A percentile compares a stretch with the other conserved stretches of the same genome.
These are phyloP conservation scores for Gastrodia elata DNA, from an alignment of 106 monocot genomes.

Conservation along the genomic window DNA sequence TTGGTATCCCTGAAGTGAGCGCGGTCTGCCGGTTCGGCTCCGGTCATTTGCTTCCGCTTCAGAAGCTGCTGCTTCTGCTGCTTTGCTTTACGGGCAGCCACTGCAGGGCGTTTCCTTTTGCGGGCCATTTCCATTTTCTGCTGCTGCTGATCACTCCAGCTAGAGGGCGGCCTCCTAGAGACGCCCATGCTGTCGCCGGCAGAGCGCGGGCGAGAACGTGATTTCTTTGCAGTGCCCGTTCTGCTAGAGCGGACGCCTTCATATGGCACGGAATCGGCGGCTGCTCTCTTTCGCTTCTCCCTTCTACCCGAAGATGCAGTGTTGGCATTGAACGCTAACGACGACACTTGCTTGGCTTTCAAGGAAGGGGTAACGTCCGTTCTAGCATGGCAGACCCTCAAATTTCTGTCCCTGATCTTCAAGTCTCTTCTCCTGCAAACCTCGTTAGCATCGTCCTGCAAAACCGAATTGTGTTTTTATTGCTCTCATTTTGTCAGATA, in stretches of 20 bases:
- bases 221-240: constrained; percentile 55
- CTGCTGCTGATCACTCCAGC: constrained; percentile 8
- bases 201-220: not conserved
- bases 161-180: constrained; percentile 2
- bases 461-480: not conserved
- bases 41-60: constrained; percentile 58
- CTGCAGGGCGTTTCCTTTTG: constrained; percentile 59
- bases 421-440: constrained; percentile 39
- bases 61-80: constrained; percentile 45
- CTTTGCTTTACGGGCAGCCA: constrained; percentile 84
- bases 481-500: not conserved
- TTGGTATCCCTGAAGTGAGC: constrained; percentile 48
- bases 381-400: constrained; percentile 77
- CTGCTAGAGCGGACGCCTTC: constrained; percentile 76
- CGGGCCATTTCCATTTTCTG: too few species aligned
- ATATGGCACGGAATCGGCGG: constrained; percentile 46
- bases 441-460: constrained; percentile 70
- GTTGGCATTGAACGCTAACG: constrained; percentile 15
- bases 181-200: not conserved
- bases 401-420: constrained; percentile 60
- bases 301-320: constrained; percentile 12
- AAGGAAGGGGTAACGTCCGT: constrained; percentile 34
- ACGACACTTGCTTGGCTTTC: constrained; percentile 4
- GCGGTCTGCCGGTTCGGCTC: constrained; percentile 45
- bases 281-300: constrained; percentile 26